Evolutionary conservation across 495 filamentous ascomycete genomes (phyloP).

Genomic region (Evernia prunastri): DNA sequence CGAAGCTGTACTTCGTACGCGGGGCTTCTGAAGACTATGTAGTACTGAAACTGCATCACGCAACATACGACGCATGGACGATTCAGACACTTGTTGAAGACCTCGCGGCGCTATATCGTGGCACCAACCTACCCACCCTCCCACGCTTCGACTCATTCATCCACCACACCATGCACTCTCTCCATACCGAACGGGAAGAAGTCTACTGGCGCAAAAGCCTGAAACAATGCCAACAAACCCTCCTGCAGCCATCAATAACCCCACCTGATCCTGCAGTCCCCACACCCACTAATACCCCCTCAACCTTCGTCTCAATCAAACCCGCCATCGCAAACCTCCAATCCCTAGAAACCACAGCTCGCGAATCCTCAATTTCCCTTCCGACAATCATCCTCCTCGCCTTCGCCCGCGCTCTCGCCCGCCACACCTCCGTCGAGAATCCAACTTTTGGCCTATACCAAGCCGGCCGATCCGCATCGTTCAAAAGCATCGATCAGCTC

Average conservation of each 20-base stretch:
- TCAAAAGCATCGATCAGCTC: conserved; percentile 25
- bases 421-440: conserved; percentile 19
- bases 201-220: conserved; percentile 20
- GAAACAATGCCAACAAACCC: conserved; percentile 2
- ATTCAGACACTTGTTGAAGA: conserved; percentile 31
- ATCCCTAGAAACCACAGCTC: conserved; percentile 24
- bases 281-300: neutral
- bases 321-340: conserved; percentile 5
- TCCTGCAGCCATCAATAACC: conserved; percentile 6
- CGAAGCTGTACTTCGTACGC: conserved; percentile 28
- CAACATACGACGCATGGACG: conserved; percentile 36
- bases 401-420: conserved; percentile 29
- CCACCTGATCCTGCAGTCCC: neutral
- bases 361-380: conserved; percentile 22
- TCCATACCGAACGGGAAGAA: neutral
- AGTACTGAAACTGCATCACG: conserved; percentile 32
- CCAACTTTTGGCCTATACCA: conserved; percentile 36
- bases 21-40: conserved; percentile 28
- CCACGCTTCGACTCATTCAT: conserved; percentile 28
- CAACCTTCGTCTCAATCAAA: conserved; percentile 9
- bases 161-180: neutral
- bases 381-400: conserved; percentile 32
- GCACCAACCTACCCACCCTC: conserved; percentile 11
- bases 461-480: conserved; percentile 30
- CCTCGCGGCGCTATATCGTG: conserved; percentile 27